Evolutionary conservation across 2,329 filamentous ascomycete species (phyloP).

Genomic region (Dothideomycetes sp.): DNA sequence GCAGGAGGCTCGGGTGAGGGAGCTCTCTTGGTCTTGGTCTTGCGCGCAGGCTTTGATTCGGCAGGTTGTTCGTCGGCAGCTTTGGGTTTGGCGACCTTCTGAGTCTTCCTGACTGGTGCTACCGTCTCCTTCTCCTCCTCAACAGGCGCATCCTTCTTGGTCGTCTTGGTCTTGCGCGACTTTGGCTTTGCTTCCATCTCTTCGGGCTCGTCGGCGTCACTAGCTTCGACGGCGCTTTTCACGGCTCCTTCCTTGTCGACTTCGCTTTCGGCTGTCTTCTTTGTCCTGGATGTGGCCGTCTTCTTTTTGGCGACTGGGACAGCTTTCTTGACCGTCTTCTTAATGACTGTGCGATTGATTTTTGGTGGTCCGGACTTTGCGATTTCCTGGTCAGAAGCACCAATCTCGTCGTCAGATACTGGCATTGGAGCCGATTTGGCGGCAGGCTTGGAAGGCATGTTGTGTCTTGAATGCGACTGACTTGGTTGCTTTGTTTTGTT

Average conservation of each 20-base stretch:
- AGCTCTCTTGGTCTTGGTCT: conserved; percentile 20
- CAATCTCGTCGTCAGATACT: conserved; percentile 11
- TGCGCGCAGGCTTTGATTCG: conserved; percentile 4
- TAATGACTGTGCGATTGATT: conserved; percentile 16
- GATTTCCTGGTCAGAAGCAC: conserved; percentile 7
- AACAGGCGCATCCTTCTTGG: conserved; percentile 15
- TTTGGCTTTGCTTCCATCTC: conserved; percentile 26
- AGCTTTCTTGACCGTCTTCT: conserved; percentile 23
- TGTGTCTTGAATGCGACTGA: conserved; percentile 11
- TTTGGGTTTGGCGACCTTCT: conserved; percentile 21
- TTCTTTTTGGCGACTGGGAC: conserved; percentile 22
- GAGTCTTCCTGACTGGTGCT: conserved; percentile 15
- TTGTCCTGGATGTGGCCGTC: no score
- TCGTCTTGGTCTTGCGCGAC: conserved; percentile 17
- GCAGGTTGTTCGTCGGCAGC: conserved; percentile 13
- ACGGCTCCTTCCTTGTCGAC: conserved; percentile 33
- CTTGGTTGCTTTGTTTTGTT: no score
- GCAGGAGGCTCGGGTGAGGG: conserved; percentile 28
- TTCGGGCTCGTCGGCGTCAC: conserved; percentile 32
- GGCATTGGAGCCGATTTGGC: background rate
- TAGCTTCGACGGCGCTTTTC: conserved; percentile 29
- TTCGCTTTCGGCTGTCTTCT: conserved; percentile 30
- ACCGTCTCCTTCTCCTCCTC: conserved; percentile 15
- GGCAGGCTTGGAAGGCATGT: conserved; percentile 2
- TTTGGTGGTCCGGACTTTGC: conserved; percentile 1